Evolutionary conservation across 225 moss, liverwort and hornwort genomes (phyloP), one percentile per base, ranked within the genome.

Genomic region (Bryoerythrophyllum caledonicum): DNA sequence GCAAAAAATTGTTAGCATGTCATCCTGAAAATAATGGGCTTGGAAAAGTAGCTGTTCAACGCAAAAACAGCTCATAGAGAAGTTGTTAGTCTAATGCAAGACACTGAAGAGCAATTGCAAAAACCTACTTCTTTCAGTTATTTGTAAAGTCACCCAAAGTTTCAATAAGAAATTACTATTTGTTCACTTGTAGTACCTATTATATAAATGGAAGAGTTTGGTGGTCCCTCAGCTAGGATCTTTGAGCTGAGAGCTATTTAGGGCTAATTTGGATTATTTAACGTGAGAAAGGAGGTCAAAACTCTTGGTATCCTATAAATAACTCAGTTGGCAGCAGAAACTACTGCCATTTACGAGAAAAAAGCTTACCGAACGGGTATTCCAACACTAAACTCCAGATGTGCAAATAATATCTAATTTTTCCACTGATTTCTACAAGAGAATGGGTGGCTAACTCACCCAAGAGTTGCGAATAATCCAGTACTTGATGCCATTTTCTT

Each of bases 391-490:
- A 63, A 78, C 43, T 70, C 51, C 48, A 66, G 55, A 66, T 49
- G 67, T 73, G 56, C 60, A 63, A 21, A 73, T 23, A 52, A 53
- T 10, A 28, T 59, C 24, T 10, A 35, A 5, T 51, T 59, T n/a
- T 11, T 7, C 64, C 20, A 25, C 0, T 32, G 3, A 1, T 26
- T 24, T 62, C 27, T 35, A 12, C 0, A 72, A 26, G 1, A n/a
- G 10, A 23, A 7, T 8, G 51, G 60, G 54, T 16, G 44, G 46
- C 21, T n/a, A 17, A 44, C 59, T 74, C 65, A 95, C 95, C 96
- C 96, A 96, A 25, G 96, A 96, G 72, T 96, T 96, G 41, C 96
- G 91, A 30, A 84, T 86, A 55, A 88, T 86, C 96, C 96, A 96
- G 67, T 86, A 96, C 78, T 96, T 96, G 66, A 79, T 74, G 79